A percentile compares a stretch with the other conserved stretches of the same genome.
These are phyloP conservation scores for Apiotrichum gracile DNA, from an alignment of 1,284 basidiomycete genomes.

Conservation along the genomic window DNA sequence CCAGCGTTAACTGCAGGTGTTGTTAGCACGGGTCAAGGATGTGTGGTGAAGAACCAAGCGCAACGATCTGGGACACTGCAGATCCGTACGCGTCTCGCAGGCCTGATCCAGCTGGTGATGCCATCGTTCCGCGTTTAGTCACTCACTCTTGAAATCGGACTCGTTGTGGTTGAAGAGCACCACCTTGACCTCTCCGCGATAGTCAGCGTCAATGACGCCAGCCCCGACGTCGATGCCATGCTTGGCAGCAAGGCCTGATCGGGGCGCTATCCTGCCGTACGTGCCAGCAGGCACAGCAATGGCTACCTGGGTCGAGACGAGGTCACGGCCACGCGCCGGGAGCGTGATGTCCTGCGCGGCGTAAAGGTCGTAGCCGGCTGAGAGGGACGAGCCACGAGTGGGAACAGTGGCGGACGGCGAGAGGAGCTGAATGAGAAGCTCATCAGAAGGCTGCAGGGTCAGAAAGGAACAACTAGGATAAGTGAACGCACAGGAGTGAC, in stretches of 20 bases:
- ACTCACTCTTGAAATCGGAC: conserved; percentile 74
- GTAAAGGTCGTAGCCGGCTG: conserved; percentile 94
- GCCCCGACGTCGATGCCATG: conserved; percentile 96
- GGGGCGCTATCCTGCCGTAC: conserved; percentile 91
- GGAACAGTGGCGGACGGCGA: conserved; percentile 78
- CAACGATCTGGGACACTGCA: background rate
- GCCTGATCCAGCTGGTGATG: background rate
- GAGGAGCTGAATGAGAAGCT: conserved; percentile 75
- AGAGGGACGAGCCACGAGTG: conserved; percentile 73
- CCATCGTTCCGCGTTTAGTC: background rate
- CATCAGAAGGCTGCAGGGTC: conserved; percentile 2
- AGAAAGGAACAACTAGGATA: background rate
- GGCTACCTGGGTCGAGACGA: conserved; percentile 83
- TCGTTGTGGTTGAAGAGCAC: conserved; percentile 90
- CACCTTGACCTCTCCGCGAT: conserved; percentile 87
- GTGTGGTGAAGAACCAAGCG: too few species aligned
- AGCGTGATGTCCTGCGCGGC: conserved; percentile 73
- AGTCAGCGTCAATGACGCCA: conserved; percentile 94
- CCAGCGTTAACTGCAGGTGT: conserved; percentile 69
- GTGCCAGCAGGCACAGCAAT: conserved; percentile 88
- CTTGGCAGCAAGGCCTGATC: conserved; percentile 92
- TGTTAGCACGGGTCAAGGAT: too few species aligned
- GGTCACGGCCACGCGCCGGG: conserved; percentile 78
- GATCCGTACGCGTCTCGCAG: background rate
- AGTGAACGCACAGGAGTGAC: background rate